Evolutionary conservation across 192 early-diverging fungal genomes (phyloP), one percentile per base, ranked within the genome.

Genomic region (Mortierella claussenii): DNA sequence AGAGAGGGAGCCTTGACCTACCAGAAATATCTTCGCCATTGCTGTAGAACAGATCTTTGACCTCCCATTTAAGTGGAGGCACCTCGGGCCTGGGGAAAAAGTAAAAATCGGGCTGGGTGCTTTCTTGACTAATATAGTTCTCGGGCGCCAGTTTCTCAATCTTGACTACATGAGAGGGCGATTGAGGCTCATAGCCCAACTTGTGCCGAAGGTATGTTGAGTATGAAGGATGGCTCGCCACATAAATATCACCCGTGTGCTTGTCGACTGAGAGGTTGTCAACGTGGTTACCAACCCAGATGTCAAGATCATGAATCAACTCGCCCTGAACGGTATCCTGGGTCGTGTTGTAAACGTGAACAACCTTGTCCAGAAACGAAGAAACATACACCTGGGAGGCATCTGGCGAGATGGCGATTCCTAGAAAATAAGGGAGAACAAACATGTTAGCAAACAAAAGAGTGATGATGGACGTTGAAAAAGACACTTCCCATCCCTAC

Each of bases 1-100:
- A 33, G 0, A 17, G 3, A 5, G 13, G n/a, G n/a, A 20, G 18
- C 9, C 6, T 23, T 20, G 30, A 50, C 55, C 53, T 56, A 67
- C 73, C 73, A 24, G 73, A 76, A 33, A 76, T 76, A 46, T 76
- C 73, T 43, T 76, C 73, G 52, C 73, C 73, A 44, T 76, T 76
- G 24, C 73, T 76, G 47, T 76, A 76, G 46, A 76, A 76, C 28
- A 76, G 32, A 57, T 76, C 73, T 53, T 76, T 76, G 17, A 76
- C 58, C 32, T 76, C 73, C 73, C 73, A 76, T 36, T 66, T 76
- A 42, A 76, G 27, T 36, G 73, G 59, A n/a, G 73, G 63, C n/a
- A 67, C 27, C 20, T 61, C 59, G 5, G 64, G 58, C 30, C 20
- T 62, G 13, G 57, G 52, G 59, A 76, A 76, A 42, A 76, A 76